Percentiles rank a stretch among this genome's conserved stretches.
Conservation (phyloP, 2,329 filamentous ascomycete genomes). For the Cladosporium sp. region DNA sequence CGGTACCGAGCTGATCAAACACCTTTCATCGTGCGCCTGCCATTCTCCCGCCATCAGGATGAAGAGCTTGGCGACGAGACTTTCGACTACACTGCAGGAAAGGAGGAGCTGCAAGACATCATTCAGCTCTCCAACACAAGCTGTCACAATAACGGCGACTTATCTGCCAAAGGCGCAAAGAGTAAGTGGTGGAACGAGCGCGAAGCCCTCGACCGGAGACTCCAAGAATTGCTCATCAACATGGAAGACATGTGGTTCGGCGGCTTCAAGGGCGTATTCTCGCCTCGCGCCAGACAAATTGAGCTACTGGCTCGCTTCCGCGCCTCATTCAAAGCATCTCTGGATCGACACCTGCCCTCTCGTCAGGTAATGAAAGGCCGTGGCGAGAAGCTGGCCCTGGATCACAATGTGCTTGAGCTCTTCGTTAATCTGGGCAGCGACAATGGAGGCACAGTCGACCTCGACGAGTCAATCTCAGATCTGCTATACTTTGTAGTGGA, state of each 20-base stretch:
- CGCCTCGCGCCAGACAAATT: slow-evolving; percentile 64
- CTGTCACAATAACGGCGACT: slow-evolving; percentile 72
- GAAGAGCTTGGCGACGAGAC: slow-evolving; percentile 77
- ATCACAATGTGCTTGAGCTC: slow-evolving; percentile 74
- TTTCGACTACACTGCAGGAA: slow-evolving; percentile 81
- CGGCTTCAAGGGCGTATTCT: slow-evolving; percentile 93
- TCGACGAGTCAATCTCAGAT: slow-evolving; percentile 89
- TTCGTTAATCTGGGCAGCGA: slow-evolving; percentile 84
- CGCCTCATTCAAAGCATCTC: slow-evolving; percentile 71
- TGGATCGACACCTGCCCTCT: slow-evolving; percentile 85
- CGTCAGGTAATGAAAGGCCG: slow-evolving; percentile 61
- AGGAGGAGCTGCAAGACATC: slow-evolving; percentile 77
- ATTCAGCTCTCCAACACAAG: slow-evolving; percentile 79
- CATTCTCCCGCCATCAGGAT: slow-evolving; percentile 77
- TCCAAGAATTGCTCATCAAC: slow-evolving; percentile 76
- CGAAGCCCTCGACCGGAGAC: slow-evolving; percentile 72
- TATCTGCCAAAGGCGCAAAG: slow-evolving; percentile 72
- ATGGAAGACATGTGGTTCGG: slow-evolving; percentile 94
- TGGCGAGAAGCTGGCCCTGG: slow-evolving; percentile 53
- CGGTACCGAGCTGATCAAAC: slow-evolving; percentile 72
- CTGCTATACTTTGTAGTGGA: slow-evolving; percentile 95
- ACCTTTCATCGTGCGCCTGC: slow-evolving; percentile 84
- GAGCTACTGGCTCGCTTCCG: slow-evolving; percentile 74
- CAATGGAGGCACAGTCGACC: slow-evolving; percentile 65
- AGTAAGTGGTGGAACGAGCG: slow-evolving; percentile 88